Conservation (phyloP, 1,284 basidiomycete species). For the Fomes fomentarius region DNA sequence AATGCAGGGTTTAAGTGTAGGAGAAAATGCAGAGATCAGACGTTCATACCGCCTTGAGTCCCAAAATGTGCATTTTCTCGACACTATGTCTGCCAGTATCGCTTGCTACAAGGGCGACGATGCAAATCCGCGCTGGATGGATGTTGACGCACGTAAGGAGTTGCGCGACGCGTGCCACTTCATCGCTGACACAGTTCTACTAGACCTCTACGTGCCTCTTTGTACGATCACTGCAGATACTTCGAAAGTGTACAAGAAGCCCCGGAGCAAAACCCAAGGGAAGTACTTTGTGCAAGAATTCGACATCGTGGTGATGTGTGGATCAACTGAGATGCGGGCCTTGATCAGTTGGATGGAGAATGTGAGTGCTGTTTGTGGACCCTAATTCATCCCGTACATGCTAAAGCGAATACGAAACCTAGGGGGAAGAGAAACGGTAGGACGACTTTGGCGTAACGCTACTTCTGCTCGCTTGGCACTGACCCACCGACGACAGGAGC, state of each 20-base stretch:
- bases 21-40: slow-evolving; percentile 35
- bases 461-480: not conserved
- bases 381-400: too few species aligned
- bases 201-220: slow-evolving; percentile 41
- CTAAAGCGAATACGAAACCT: too few species aligned
- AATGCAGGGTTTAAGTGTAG: slow-evolving; percentile 37
- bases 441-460: not conserved
- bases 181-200: not conserved
- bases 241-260: slow-evolving; percentile 32
- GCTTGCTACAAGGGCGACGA: slow-evolving; percentile 46
- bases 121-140: slow-evolving; percentile 46
- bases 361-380: slow-evolving; percentile 17
- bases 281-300: slow-evolving; percentile 44
- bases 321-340: slow-evolving; percentile 48
- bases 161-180: not conserved
- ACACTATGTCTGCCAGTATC: slow-evolving; percentile 38
- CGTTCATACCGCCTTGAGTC: slow-evolving; percentile 22
- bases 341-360: slow-evolving; percentile 48
- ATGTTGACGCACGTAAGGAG: slow-evolving; percentile 43
- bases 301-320: slow-evolving; percentile 52
- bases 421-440: slow-evolving; percentile 20
- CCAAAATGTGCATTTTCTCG: slow-evolving; percentile 21
- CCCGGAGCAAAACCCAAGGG: slow-evolving; percentile 20
- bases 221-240: slow-evolving; percentile 48
- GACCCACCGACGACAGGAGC: not conserved